phyloP scores from a whole-genome alignment of 2,329 filamentous ascomycete species.

The Ophiostoma pallidulum region DNA sequence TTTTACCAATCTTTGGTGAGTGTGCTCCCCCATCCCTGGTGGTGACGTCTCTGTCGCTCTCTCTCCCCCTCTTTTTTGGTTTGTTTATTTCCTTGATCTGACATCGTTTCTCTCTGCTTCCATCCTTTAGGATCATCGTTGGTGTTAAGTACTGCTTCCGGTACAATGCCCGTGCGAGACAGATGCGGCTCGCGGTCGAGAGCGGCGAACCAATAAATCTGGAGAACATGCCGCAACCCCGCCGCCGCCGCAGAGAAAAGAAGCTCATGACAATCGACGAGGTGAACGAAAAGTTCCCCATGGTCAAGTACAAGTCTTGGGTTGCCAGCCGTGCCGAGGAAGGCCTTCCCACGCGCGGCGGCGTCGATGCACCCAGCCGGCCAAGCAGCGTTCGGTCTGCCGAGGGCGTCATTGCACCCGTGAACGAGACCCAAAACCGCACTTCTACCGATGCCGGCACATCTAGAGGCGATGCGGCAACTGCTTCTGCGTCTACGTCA shows the following conservation, averaged over 20 bases:
- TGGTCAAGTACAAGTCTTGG: conserved; percentile 96
- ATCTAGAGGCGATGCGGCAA: background rate
- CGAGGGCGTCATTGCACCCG: conserved; percentile 36
- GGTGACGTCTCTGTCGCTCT: background rate
- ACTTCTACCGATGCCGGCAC: conserved; percentile 38
- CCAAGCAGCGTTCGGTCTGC: conserved; percentile 63
- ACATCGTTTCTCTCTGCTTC: too few relatives aligned
- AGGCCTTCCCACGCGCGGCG: conserved; percentile 74
- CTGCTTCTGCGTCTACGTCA: background rate
- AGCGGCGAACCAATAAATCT: conserved; percentile 85
- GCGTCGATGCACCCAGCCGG: conserved; percentile 66
- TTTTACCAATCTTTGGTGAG: conserved; percentile 96
- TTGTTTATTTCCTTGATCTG: background rate
- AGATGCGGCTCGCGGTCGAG: conserved; percentile 62
- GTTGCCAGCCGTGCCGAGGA: conserved; percentile 72
- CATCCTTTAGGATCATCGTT: conserved; percentile 99
- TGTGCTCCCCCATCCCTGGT: conserved; percentile 7
- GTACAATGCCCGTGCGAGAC: conserved; percentile 89
- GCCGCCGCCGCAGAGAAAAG: conserved; percentile 85
- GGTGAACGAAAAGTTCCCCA: conserved; percentile 92
- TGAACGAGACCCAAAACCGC: conserved; percentile 34
- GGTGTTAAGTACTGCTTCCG: conserved; percentile 99
- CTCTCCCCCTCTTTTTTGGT: background rate
- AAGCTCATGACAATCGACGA: conserved; percentile 99
- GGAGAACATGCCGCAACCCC: conserved; percentile 72